Base-by-base conservation (phyloP, 176 grass and related monocot species). In the Aegilops umbellulata region DNA sequence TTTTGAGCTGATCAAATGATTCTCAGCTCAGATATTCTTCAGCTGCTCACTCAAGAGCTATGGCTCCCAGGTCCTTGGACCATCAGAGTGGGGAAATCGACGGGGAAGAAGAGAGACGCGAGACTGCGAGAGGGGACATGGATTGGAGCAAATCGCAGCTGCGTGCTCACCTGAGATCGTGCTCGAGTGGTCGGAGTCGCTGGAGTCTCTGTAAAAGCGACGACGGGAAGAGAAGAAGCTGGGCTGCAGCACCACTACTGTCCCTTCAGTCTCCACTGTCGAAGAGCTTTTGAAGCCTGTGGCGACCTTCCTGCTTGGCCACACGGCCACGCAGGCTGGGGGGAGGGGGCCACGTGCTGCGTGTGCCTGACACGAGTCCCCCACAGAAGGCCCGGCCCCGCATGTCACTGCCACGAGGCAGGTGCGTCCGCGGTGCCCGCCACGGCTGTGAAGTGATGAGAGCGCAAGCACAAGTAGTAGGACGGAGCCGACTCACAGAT, bases 81-180 rank as follows among this genome's bases (percentile, higher is more conserved):
- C 13, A 17, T 60, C 25, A 22, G 34, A 71, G 26, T n/a, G 49
- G 15, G 10, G 6, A 14, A 24, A 23, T 9, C 3, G 34, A 6
- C 20, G 8, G 4, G 39, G 23, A 29, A 19, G 70, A 81, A 24
- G 27, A 38, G 27, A 6, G 8, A 39, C 64, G 25, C 19, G 22
- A n/a, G n/a, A n/a, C n/a, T n/a, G n/a, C n/a, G n/a, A 35, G 80
- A 7, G 0, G 31, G 57, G n/a, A 35, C 0, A 4, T 11, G 16
- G 17, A 57, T 30, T 10, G 23, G 53, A 58, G 13, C 7, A 67
- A 44, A 19, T 1, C 26, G 8, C 19, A 32, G 12, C 26, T 12
- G 63, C 63, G 7, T 75, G 87, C 82, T 85, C 71, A 90, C 88
- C 88, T 82, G 71, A 63, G 38, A 42, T 42, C 10, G 2, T 11